Percentiles rank a stretch among this genome's conserved stretches.
These are phyloP conservation scores for Pseudogymnoascus sp. DNA, from an alignment of 2,329 filamentous ascomycete species.

Conservation along the genomic window DNA sequence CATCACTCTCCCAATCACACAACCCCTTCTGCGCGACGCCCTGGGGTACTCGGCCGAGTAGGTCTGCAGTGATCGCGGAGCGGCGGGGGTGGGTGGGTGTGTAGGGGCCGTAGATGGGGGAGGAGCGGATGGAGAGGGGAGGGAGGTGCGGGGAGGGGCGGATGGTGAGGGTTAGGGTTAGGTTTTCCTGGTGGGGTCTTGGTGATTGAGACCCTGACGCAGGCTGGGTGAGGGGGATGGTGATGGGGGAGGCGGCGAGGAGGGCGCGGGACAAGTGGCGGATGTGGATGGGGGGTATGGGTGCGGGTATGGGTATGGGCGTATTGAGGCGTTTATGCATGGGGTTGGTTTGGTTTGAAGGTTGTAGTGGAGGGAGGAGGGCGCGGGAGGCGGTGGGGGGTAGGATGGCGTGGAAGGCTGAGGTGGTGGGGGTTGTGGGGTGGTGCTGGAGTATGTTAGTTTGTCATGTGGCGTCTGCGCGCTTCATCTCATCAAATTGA, in stretches of 20 bases:
- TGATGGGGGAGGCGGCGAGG: conserved; percentile 15
- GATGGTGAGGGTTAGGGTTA: background rate
- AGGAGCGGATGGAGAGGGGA: background rate
- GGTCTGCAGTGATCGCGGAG: conserved; percentile 20
- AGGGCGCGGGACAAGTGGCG: conserved; percentile 18
- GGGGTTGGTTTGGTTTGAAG: too few relatives aligned
- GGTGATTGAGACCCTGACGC: background rate
- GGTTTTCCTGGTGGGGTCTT: background rate
- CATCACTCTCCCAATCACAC: conserved; percentile 27
- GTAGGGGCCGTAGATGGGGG: conserved; percentile 24
- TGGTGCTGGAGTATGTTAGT: background rate
- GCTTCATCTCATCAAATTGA: background rate
- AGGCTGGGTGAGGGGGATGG: conserved; percentile 12
- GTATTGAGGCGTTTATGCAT: too few relatives aligned
- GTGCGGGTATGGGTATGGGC: too few relatives aligned
- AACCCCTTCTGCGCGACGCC: conserved; percentile 17
- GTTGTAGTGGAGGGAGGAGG: too few relatives aligned
- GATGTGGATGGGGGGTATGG: conserved; percentile 16
- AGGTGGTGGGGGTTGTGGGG: conserved; percentile 1
- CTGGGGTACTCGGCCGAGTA: conserved; percentile 16
- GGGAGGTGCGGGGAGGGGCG: background rate
- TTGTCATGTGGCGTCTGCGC: background rate
- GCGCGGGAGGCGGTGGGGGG: conserved; percentile 18
- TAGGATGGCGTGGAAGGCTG: conserved; percentile 13
- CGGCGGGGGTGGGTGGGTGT: conserved; percentile 16